Evolutionary conservation across 2,329 filamentous ascomycete genomes (phyloP).

Genomic region (Ophiocordyceps sinensis): DNA sequence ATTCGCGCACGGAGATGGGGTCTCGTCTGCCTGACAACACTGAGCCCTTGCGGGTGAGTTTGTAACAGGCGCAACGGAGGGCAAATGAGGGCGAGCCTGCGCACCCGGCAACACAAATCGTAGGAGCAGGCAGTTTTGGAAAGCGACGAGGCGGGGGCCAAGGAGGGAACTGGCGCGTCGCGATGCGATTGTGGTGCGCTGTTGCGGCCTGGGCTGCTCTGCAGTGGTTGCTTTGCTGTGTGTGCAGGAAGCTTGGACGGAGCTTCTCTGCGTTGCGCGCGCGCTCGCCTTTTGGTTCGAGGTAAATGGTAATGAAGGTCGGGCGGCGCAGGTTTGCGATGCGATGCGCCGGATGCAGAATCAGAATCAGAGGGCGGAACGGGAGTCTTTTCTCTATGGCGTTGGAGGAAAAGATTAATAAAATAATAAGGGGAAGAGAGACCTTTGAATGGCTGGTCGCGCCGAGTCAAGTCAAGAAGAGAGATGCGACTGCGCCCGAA

Average conservation of each 20-base stretch:
- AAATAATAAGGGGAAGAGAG: not conserved
- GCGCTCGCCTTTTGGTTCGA: not conserved
- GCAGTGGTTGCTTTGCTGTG: too few species aligned
- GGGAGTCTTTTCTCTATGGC: not conserved
- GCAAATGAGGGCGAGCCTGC: too few species aligned
- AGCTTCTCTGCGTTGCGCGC: not conserved
- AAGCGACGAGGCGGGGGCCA: too few species aligned
- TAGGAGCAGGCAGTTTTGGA: too few species aligned
- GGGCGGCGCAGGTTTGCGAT: not conserved
- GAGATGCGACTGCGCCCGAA: not conserved
- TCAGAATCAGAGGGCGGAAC: not conserved
- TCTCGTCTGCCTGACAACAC: too few species aligned
- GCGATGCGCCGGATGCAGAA: not conserved
- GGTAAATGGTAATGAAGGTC: not conserved
- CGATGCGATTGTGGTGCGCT: too few species aligned
- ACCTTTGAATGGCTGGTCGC: conserved; percentile 4
- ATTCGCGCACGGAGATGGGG: not conserved
- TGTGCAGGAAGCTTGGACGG: not conserved
- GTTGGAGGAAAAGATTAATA: not conserved
- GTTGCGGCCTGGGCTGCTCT: too few species aligned
- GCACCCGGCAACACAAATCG: too few species aligned
- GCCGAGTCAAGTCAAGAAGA: too few species aligned
- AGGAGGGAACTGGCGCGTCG: too few species aligned
- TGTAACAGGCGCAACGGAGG: too few species aligned
- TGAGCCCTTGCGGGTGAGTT: not conserved